Evolutionary conservation across 129 eudicot genomes (phyloP).

Genomic region (Logfia minima): DNA sequence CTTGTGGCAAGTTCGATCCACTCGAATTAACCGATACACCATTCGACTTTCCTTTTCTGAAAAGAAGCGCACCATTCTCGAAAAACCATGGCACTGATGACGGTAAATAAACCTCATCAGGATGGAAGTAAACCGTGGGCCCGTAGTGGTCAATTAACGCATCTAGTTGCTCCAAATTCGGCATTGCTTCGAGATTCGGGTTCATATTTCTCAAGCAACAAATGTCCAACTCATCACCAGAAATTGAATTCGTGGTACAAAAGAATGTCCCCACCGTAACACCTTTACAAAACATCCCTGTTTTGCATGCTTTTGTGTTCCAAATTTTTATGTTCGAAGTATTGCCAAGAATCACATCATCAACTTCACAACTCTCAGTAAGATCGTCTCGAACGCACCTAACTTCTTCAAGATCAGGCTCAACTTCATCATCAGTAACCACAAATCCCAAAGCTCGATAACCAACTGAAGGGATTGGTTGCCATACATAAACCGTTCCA

Average conservation of each 20-base stretch:
- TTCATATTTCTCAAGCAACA: constrained; percentile 66
- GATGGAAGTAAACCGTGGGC: constrained; percentile 82
- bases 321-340: constrained; percentile 47
- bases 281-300: constrained; percentile 78
- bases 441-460: constrained; percentile 72
- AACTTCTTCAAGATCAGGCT: constrained; percentile 63
- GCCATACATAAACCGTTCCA: constrained; percentile 57
- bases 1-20: constrained; percentile 69
- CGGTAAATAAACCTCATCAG: constrained; percentile 74
- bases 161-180: constrained; percentile 72
- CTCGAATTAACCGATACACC: constrained; percentile 51
- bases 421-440: constrained; percentile 48
- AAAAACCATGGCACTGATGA: constrained; percentile 91
- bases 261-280: constrained; percentile 83
- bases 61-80: constrained; percentile 74
- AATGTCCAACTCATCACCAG: constrained; percentile 38
- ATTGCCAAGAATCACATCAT: constrained; percentile 37
- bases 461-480: constrained; percentile 67
- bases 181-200: constrained; percentile 57
- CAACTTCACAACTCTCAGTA: constrained; percentile 54
- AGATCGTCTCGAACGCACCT: constrained; percentile 78
- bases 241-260: constrained; percentile 40
- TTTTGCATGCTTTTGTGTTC: constrained; percentile 64
- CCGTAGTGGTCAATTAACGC: constrained; percentile 85
- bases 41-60: constrained; percentile 38